Conservation (phyloP, 371 early-diverging fungal species). For the Fennellomyces sp. region DNA sequence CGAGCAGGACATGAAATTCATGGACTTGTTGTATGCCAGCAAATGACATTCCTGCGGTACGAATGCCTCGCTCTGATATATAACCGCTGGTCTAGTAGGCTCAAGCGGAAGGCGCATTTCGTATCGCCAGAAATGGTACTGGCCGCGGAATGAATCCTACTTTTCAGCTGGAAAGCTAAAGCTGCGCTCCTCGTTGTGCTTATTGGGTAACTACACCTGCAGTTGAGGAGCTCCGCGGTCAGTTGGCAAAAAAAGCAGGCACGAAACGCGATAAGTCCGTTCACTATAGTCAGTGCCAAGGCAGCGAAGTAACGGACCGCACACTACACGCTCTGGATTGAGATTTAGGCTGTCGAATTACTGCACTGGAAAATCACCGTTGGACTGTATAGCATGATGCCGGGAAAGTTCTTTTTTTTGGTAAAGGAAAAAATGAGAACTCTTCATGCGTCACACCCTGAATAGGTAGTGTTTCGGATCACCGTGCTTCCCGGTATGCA, state of each 20-base stretch:
- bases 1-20: slow-evolving; percentile 61
- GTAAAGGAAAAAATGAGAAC: no score
- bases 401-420: no score
- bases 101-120: no score
- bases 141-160: slow-evolving; percentile 26
- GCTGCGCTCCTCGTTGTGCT: neutral
- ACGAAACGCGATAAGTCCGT: slow-evolving; percentile 30
- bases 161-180: no score
- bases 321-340: slow-evolving; percentile 9
- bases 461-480: no score
- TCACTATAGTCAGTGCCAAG: slow-evolving; percentile 24
- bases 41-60: slow-evolving; percentile 32
- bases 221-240: slow-evolving; percentile 20
- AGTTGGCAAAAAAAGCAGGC: slow-evolving; percentile 28
- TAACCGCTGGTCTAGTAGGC: slow-evolving; percentile 22
- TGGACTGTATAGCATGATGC: no score
- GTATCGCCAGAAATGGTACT: slow-evolving; percentile 42
- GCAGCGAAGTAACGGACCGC: no score
- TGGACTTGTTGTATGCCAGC: no score
- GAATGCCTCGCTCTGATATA: slow-evolving; percentile 15
- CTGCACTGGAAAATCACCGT: neutral
- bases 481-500: neutral
- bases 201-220: no score
- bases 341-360: neutral
- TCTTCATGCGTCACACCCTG: no score